Evolutionary conservation across 768 basidiomycete genomes (phyloP), one percentile per base, ranked within the genome.

Genomic region (Chalciporus chontae): DNA sequence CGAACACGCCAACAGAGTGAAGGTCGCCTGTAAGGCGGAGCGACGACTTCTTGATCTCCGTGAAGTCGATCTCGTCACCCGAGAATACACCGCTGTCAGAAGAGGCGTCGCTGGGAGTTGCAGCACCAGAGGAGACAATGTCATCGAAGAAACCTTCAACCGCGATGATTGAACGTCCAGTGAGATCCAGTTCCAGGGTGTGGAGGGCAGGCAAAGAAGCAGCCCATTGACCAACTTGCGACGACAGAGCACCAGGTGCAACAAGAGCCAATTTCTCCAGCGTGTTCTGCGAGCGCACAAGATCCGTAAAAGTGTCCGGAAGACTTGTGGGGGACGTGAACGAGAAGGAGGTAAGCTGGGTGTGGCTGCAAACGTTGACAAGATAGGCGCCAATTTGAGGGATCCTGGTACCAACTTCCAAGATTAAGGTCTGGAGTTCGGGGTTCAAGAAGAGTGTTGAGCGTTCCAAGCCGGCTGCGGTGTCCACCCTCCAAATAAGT

Each of bases 141-240:
- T 87, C 81, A 62, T 83, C 82, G 64, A 90, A 90, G 67, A 90
- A 90, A 17, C 84, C 84, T 68, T 88, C 85, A n/a, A 89, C 83
- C 0, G 84, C 83, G 26, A 80, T 80, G 47, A 77, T 68, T 4
- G 83, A 79, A 48, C 85, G 73, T 48, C 82, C 84, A 0, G 85
- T 80, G 21, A 90, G 75, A 62, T 90, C 88, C 42, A 90, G 72
- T 59, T 85, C 80, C 50, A 90, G 70, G 43, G 74, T 76, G 58
- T 78, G 82, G 54, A 90, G 74, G 31, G 72, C 63, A 37, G 83
- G 81, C 8, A 89, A 72, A 23, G 76, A 77, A 19, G 85, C 78
- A n/a, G 78, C 69, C 87, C 87, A 89, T 53, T 78, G 77, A 24
- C 88, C 88, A n/a, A 88, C 75, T 37, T 73, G 73, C n/a, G 86